Conservation (phyloP, 2,329 filamentous ascomycete species). For the Neoscytalidium dimidiatum region DNA sequence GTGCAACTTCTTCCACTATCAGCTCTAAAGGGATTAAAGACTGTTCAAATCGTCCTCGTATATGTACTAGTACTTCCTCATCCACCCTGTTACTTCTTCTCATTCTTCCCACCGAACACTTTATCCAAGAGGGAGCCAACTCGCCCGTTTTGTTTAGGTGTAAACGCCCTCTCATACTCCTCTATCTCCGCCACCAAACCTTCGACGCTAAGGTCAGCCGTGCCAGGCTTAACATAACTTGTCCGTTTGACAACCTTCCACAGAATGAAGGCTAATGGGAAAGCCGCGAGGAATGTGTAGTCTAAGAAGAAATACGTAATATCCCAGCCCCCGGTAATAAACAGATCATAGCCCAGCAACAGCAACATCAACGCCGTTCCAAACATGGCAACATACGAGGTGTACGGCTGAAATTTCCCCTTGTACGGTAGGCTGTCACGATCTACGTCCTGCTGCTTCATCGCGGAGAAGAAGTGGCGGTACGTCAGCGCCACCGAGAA, state of each 20-base stretch:
- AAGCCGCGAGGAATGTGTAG: neutral
- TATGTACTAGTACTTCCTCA: too few relatives aligned
- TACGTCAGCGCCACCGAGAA: slow-evolving; percentile 60
- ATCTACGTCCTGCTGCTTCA: slow-evolving; percentile 50
- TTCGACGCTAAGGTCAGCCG: slow-evolving; percentile 17
- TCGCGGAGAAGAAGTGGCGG: slow-evolving; percentile 59
- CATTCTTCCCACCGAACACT: slow-evolving; percentile 1
- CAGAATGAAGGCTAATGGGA: neutral
- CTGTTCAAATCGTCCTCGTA: too few relatives aligned
- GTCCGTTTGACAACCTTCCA: slow-evolving; percentile 20
- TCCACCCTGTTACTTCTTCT: neutral
- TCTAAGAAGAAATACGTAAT: slow-evolving; percentile 66
- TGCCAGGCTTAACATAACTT: slow-evolving; percentile 12
- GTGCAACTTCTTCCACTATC: too few relatives aligned
- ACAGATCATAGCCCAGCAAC: slow-evolving; percentile 74
- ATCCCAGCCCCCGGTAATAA: slow-evolving; percentile 68
- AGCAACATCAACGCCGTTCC: slow-evolving; percentile 71
- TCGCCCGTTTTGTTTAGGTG: neutral
- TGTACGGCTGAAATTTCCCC: slow-evolving; percentile 62
- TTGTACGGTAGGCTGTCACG: slow-evolving; percentile 52
- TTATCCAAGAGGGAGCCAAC: slow-evolving; percentile 1
- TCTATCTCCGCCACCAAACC: slow-evolving; percentile 17
- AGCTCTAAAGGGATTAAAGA: too few relatives aligned
- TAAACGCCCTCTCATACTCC: slow-evolving; percentile 12
- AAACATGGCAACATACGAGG: slow-evolving; percentile 65